These are phyloP conservation scores for Aspergillus fumigatus DNA, from an alignment of 2,329 filamentous ascomycete species.

Conservation along the genomic window DNA sequence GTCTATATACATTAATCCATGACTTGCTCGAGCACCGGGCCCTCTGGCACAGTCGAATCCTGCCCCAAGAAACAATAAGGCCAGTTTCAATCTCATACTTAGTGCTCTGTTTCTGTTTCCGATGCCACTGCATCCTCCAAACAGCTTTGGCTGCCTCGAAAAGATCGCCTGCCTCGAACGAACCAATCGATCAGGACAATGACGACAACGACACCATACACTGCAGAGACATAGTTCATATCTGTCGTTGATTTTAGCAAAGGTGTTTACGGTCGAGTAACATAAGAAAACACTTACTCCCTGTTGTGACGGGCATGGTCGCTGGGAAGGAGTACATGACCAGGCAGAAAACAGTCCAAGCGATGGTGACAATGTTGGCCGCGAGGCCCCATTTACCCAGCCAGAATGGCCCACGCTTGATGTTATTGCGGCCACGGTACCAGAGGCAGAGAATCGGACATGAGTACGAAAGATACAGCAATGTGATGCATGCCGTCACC, in stretches of 20 bases:
- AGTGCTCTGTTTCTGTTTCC: not conserved
- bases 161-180: slow-evolving; percentile 16
- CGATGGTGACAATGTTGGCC: slow-evolving; percentile 40
- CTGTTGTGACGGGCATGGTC: slow-evolving; percentile 23
- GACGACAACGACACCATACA: slow-evolving; percentile 23
- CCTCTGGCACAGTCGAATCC: not conserved
- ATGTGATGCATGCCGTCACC: slow-evolving; percentile 42
- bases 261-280: not conserved
- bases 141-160: not conserved
- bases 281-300: slow-evolving; percentile 20
- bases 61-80: not conserved
- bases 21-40: not conserved
- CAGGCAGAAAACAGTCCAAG: slow-evolving; percentile 42
- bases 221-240: slow-evolving; percentile 39
- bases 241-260: slow-evolving; percentile 10
- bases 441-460: slow-evolving; percentile 46
- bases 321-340: slow-evolving; percentile 32
- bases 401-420: slow-evolving; percentile 44
- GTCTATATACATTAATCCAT: not conserved
- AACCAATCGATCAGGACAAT: slow-evolving; percentile 31
- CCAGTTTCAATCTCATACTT: not conserved
- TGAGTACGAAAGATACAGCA: slow-evolving; percentile 47
- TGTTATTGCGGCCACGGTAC: slow-evolving; percentile 39
- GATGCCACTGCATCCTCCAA: not conserved
- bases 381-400: slow-evolving; percentile 39